These are phyloP conservation scores for Zasmidium citrigriseum DNA, from an alignment of 2,329 filamentous ascomycete genomes.

Conservation along the genomic window DNA sequence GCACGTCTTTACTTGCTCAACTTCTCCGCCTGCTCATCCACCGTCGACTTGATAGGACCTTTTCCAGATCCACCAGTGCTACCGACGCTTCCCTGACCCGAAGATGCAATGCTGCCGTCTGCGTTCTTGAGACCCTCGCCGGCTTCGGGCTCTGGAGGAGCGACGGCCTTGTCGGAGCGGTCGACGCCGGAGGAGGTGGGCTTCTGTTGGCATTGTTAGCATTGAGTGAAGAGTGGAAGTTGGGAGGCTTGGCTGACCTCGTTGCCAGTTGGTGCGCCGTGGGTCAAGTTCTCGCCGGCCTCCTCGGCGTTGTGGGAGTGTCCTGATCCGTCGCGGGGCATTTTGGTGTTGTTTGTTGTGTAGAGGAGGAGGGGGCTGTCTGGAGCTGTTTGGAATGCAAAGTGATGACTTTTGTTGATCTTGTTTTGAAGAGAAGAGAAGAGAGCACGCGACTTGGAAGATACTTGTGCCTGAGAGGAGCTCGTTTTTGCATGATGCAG, in stretches of 20 bases:
- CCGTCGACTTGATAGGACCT: slow-evolving; percentile 15
- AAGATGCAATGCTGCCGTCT: slow-evolving; percentile 10
- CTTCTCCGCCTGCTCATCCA: slow-evolving; percentile 21
- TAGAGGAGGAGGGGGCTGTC: background rate
- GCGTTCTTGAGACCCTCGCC: slow-evolving; percentile 31
- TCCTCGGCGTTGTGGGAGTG: slow-evolving; percentile 43
- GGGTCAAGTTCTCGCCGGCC: slow-evolving; percentile 38
- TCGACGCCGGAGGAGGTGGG: slow-evolving; percentile 30
- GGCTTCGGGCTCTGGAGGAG: slow-evolving; percentile 41
- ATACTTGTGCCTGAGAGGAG: too few species aligned
- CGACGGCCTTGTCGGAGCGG: slow-evolving; percentile 42
- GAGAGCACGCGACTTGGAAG: too few species aligned
- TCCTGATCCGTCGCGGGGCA: slow-evolving; percentile 46
- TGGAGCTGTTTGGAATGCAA: background rate
- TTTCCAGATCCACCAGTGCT: slow-evolving; percentile 16
- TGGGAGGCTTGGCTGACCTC: slow-evolving; percentile 30
- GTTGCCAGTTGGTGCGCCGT: slow-evolving; percentile 35
- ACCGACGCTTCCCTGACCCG: slow-evolving; percentile 9
- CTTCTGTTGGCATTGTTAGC: slow-evolving; percentile 4
- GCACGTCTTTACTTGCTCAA: slow-evolving; percentile 11
- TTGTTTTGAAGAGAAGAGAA: too few species aligned
- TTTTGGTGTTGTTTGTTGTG: slow-evolving; percentile 23
- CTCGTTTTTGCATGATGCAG: too few species aligned
- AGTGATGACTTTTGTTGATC: too few species aligned
- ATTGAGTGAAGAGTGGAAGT: background rate